phyloP scores from a whole-genome alignment of 768 basidiomycete genomes.

The Rhizopogon vinicolor region DNA sequence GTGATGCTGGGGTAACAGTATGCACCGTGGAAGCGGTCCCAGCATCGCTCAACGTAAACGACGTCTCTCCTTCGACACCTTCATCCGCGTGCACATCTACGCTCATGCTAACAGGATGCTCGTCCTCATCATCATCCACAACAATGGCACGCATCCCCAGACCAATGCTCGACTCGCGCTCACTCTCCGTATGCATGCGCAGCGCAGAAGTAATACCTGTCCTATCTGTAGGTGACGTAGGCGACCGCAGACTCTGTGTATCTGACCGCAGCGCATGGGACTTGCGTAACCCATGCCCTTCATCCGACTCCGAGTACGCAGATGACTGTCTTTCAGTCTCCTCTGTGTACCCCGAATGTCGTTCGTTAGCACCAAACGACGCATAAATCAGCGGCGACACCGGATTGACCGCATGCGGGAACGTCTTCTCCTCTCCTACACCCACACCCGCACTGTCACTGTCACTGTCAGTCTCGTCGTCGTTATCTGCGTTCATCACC shows the following conservation, averaged over 20 bases:
- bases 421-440: conserved; percentile 1
- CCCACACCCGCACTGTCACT: conserved; percentile 5
- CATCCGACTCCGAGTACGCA: conserved; percentile 23
- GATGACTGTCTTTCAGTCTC: conserved; percentile 11
- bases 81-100: background rate
- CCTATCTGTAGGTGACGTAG: background rate
- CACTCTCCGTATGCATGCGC: conserved; percentile 13
- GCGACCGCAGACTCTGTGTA: conserved; percentile 11
- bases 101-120: conserved; percentile 3
- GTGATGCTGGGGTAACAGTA: conserved; percentile 5
- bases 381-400: conserved; percentile 37
- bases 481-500: conserved; percentile 17
- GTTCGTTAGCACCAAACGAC: conserved; percentile 33
- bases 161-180: conserved; percentile 1
- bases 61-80: background rate
- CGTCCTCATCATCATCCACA: conserved; percentile 12
- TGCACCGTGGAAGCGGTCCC: background rate
- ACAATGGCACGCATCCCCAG: conserved; percentile 8
- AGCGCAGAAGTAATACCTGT: conserved; percentile 12
- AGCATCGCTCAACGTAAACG: background rate
- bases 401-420: conserved; percentile 4
- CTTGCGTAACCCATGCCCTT: conserved; percentile 15
- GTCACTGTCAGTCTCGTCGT: background rate
- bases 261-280: conserved; percentile 2
- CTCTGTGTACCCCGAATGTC: conserved; percentile 18